Base-by-base conservation (phyloP, 1,284 basidiomycete species). In the Cystobasidium sp. region DNA sequence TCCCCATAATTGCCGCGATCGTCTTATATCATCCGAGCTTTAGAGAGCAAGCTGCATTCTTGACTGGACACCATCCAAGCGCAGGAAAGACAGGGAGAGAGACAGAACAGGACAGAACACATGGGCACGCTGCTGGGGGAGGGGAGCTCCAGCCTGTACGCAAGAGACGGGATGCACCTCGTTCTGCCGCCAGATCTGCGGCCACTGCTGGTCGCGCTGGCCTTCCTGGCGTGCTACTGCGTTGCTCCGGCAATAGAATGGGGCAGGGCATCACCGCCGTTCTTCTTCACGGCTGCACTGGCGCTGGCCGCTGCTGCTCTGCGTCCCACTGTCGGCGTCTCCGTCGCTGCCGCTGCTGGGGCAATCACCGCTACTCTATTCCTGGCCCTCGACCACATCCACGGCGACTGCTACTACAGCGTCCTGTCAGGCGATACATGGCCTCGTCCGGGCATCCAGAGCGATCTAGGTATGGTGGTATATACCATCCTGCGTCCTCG, bases 381-480 rank as follows among this genome's bases (percentile, higher is more conserved):
- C 43, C 18, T 51, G 24, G 63, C 46, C 12, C 47, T 65, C 22
- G 63, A 65, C 47, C 47, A 65, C 20, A 22, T 65, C 20, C 55
- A 56, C 55, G 55, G 55, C 20, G 55, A 56, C 55, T 56, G 55
- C 55, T 56, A 56, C 24, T 56, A 56, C 55, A 37, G 55, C 55
- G 55, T 56, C 3, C 55, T 56, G 2, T 10, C 20, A 37, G 55
- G 55, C 55, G 39, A 56, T 22, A 31, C 55, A 18, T 56, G 55
- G 55, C 55, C 55, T 37, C 55, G 55, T 7, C 55, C 55, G 37
- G 55, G 55, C 55, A 56, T 56, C 1, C 55, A 56, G 55, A 56
- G 55, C 55, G 55, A 56, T 18, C 55, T 56, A 14, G 22, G 55
- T 56, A 22, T 8, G 55, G 31, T 20, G 12, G 1, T 20, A n/a